Conservation (phyloP, 176 grass and related monocot genomes). For the Tuctoria greenei region DNA sequence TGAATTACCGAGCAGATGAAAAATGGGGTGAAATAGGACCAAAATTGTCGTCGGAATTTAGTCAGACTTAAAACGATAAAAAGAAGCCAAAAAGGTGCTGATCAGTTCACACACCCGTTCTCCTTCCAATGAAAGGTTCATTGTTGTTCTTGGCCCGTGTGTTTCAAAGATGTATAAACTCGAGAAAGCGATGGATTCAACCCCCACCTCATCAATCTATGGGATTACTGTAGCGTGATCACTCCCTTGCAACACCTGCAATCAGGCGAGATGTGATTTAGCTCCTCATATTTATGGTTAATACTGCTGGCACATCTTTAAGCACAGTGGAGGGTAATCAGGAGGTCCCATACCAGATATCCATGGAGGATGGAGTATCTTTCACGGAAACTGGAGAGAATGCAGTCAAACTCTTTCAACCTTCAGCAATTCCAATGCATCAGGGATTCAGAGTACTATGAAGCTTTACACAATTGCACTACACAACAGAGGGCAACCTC, state of each 20-base stretch:
- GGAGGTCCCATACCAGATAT: background rate
- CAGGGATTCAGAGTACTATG: conserved; percentile 18
- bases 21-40: background rate
- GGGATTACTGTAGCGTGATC: conserved; percentile 1
- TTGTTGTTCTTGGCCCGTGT: background rate
- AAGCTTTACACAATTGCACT: background rate
- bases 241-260: conserved; percentile 2
- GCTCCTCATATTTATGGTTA: conserved; percentile 23
- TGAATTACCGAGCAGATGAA: background rate
- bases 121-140: background rate
- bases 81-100: background rate
- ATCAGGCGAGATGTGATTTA: background rate
- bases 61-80: background rate
- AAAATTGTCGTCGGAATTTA: background rate
- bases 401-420: conserved; percentile 28
- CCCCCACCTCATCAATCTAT: background rate
- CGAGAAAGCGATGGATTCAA: background rate
- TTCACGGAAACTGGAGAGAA: conserved; percentile 15
- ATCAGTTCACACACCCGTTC: too few species aligned
- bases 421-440: background rate
- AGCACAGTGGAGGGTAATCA: conserved; percentile 14
- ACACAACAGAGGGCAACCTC: background rate
- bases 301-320: conserved; percentile 9
- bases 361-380: conserved; percentile 17
- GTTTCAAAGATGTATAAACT: background rate